These are phyloP conservation scores for Monilinia fructicola DNA, from an alignment of 2,329 filamentous ascomycete genomes.

Conservation along the genomic window DNA sequence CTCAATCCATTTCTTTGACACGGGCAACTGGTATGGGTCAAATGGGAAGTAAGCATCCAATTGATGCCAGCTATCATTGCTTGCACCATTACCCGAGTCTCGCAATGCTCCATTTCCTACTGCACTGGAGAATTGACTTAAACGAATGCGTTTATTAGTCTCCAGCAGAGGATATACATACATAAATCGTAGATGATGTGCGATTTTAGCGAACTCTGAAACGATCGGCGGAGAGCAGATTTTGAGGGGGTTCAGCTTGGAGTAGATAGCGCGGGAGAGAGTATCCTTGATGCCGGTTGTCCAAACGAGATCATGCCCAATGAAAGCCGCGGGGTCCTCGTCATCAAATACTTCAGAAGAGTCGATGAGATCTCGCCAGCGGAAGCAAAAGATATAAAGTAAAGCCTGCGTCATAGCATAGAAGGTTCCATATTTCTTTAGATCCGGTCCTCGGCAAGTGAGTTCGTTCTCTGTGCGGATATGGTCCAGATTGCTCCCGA, in stretches of 20 bases:
- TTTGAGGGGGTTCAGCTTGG: constrained; percentile 89
- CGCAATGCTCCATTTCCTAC: constrained; percentile 50
- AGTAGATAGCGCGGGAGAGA: constrained; percentile 76
- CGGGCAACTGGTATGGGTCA: constrained; percentile 88
- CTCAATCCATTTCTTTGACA: constrained; percentile 85
- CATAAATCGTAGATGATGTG: constrained; percentile 80
- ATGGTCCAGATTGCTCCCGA: constrained; percentile 74
- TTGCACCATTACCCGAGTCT: constrained; percentile 48
- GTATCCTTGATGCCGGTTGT: constrained; percentile 70
- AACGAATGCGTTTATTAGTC: constrained; percentile 83
- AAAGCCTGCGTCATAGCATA: constrained; percentile 69
- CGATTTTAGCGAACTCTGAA: constrained; percentile 83
- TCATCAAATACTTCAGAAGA: constrained; percentile 57
- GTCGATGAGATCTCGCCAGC: constrained; percentile 85
- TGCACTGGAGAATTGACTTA: constrained; percentile 67
- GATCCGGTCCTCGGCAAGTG: constrained; percentile 78
- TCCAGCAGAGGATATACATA: constrained; percentile 89
- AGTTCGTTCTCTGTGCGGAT: constrained; percentile 72
- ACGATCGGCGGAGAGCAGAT: constrained; percentile 91
- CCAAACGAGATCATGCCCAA: constrained; percentile 76
- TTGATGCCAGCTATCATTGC: constrained; percentile 77
- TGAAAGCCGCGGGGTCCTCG: constrained; percentile 59
- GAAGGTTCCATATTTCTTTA: constrained; percentile 65
- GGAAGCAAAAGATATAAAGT: constrained; percentile 85
- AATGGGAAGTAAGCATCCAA: constrained; percentile 96